These are phyloP conservation scores for Ophiostoma angusticollis DNA, from an alignment of 2,329 filamentous ascomycete genomes.

Conservation along the genomic window DNA sequence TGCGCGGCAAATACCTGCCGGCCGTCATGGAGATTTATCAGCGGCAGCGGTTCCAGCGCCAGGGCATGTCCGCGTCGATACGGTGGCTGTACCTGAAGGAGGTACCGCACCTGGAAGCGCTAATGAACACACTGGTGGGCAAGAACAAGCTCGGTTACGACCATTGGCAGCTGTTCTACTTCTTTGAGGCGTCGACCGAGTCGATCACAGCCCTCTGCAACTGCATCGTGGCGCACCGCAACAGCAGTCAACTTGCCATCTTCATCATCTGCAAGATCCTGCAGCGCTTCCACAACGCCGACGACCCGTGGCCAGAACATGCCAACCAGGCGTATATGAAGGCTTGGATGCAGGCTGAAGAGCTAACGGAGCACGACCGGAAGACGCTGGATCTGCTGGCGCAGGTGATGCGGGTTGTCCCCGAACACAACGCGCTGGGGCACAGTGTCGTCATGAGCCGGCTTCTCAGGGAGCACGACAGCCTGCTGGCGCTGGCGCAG, in stretches of 20 bases:
- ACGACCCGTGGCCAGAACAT: slow-evolving; percentile 7
- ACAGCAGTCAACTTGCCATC: neutral
- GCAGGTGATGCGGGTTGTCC: slow-evolving; percentile 8
- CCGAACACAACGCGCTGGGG: slow-evolving; percentile 6
- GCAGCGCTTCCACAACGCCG: slow-evolving; percentile 7
- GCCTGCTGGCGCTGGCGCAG: slow-evolving; percentile 9
- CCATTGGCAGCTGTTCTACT: slow-evolving; percentile 10
- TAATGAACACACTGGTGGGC: slow-evolving; percentile 11
- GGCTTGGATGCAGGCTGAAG: slow-evolving; percentile 11
- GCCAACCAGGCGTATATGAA: slow-evolving; percentile 10
- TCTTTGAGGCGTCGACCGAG: slow-evolving; percentile 7
- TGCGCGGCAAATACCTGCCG: neutral
- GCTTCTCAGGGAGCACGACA: slow-evolving; percentile 12
- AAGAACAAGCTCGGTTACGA: slow-evolving; percentile 5
- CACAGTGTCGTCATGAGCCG: slow-evolving; percentile 5
- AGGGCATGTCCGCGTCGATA: slow-evolving; percentile 1
- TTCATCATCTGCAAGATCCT: slow-evolving; percentile 10
- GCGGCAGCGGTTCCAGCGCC: neutral
- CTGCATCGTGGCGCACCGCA: slow-evolving; percentile 6
- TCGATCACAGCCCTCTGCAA: slow-evolving; percentile 10
- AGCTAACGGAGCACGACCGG: slow-evolving; percentile 10
- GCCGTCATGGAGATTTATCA: slow-evolving; percentile 7
- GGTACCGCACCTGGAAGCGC: neutral
- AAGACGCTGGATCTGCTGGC: slow-evolving; percentile 7
- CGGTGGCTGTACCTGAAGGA: slow-evolving; percentile 11